phyloP scores from a whole-genome alignment of 352 stramenopile species.

The Phytophthora fragariaefolia region DNA sequence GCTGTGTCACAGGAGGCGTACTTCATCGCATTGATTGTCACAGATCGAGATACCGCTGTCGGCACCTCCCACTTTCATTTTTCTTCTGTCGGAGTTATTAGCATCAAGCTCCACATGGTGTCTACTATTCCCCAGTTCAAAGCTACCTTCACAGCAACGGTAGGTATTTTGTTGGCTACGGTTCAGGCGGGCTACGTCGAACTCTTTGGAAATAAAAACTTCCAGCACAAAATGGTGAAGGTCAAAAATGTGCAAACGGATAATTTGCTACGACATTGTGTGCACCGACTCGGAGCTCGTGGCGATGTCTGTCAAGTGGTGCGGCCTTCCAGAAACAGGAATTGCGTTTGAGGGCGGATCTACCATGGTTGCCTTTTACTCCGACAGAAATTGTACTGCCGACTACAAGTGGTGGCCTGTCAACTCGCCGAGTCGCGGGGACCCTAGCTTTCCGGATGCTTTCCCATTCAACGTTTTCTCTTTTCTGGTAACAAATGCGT shows the following conservation, averaged over 20 bases:
- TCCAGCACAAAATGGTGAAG: not conserved
- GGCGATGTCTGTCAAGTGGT: not conserved
- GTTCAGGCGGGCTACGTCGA: not conserved
- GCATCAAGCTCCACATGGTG: not conserved
- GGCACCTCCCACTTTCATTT: not conserved
- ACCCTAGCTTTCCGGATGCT: not conserved
- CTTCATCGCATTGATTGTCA: not conserved
- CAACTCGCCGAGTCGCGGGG: not conserved
- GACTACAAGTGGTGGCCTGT: conserved; percentile 2
- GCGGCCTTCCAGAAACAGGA: not conserved
- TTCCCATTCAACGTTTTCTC: not conserved
- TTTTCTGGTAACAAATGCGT: conserved; percentile 1
- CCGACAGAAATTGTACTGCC: not conserved
- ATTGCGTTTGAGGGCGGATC: not conserved
- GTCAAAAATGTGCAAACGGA: not conserved
- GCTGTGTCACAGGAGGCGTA: not conserved
- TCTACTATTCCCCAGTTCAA: not conserved
- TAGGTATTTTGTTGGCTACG: not conserved
- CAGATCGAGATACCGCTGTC: not conserved
- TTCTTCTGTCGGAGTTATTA: not conserved
- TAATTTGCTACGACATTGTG: not conserved
- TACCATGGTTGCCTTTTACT: not conserved
- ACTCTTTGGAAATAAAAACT: not conserved
- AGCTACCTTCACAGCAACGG: not conserved
- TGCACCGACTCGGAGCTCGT: not conserved